Evolutionary conservation across 768 basidiomycete species (phyloP).

Genomic region (Clitopilus hobsonii): DNA sequence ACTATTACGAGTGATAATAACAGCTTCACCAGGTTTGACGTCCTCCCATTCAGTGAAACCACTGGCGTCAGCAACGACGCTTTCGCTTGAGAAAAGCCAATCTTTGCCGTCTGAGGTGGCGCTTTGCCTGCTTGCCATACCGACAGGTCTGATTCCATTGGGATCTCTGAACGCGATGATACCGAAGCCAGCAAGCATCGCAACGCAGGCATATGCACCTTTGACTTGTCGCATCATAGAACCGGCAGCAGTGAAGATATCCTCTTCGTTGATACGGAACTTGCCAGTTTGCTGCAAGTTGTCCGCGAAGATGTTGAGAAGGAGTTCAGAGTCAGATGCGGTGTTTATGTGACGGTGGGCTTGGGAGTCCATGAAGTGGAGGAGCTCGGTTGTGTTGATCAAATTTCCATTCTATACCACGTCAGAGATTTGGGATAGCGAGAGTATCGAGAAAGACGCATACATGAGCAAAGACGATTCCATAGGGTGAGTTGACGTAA

Average conservation of each 20-base stretch:
- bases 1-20: constrained; percentile 85
- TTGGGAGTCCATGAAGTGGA: constrained; percentile 91
- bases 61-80: constrained; percentile 91
- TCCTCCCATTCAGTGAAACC: constrained; percentile 94
- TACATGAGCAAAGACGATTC: constrained; percentile 97
- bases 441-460: constrained; percentile 1
- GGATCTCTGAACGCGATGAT: constrained; percentile 98
- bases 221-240: constrained; percentile 84
- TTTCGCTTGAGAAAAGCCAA: constrained; percentile 92
- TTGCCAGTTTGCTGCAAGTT: constrained; percentile 98
- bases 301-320: constrained; percentile 96
- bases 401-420: constrained; percentile 94
- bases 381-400: constrained; percentile 84
- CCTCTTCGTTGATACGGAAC: constrained; percentile 98
- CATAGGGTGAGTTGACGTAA: constrained; percentile 99
- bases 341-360: constrained; percentile 99
- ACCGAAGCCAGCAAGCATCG: constrained; percentile 99
- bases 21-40: constrained; percentile 91
- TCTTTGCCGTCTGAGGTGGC: constrained; percentile 53
- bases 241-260: constrained; percentile 92
- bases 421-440: constrained; percentile 3
- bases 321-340: constrained; percentile 93
- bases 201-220: constrained; percentile 95
- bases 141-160: constrained; percentile 93
- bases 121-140: constrained; percentile 68